A percentile compares a stretch with the other conserved stretches of the same genome.
These are phyloP conservation scores for Boletus rubropictus DNA, from an alignment of 768 basidiomycete genomes.

Conservation along the genomic window DNA sequence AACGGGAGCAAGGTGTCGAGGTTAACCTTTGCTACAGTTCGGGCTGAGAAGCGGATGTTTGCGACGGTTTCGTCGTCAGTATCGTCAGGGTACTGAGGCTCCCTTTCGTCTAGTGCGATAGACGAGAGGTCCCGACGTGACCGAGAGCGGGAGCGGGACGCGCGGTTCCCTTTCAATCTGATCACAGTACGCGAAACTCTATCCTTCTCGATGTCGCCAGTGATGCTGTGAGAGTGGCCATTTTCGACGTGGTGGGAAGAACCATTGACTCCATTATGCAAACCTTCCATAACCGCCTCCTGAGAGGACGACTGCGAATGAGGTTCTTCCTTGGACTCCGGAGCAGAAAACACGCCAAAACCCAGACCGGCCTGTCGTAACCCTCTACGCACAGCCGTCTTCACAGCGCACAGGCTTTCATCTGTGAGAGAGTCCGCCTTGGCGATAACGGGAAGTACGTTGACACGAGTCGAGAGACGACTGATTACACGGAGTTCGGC, in stretches of 20 bases:
- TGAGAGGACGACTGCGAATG: conserved; percentile 11
- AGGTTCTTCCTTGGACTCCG: conserved; percentile 22
- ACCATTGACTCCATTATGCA: conserved; percentile 28
- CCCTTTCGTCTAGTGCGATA: conserved; percentile 51
- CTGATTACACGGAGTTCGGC: conserved; percentile 75
- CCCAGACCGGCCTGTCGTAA: conserved; percentile 61
- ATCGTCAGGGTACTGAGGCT: conserved; percentile 51
- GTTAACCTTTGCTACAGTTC: conserved; percentile 55
- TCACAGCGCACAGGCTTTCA: conserved; percentile 62
- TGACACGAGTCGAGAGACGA: conserved; percentile 66
- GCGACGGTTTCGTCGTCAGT: conserved; percentile 66
- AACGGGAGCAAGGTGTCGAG: conserved; percentile 64
- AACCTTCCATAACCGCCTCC: conserved; percentile 12
- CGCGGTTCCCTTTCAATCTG: conserved; percentile 47
- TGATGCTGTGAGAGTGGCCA: conserved; percentile 18
- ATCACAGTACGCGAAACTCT: conserved; percentile 69
- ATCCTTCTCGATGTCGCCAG: conserved; percentile 44
- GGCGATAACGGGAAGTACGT: conserved; percentile 78
- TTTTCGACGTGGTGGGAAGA: conserved; percentile 28
- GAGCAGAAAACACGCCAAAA: conserved; percentile 69
- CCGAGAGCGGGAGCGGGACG: conserved; percentile 62
- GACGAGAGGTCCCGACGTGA: conserved; percentile 65
- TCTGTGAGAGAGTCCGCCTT: conserved; percentile 81
- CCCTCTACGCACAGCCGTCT: conserved; percentile 65
- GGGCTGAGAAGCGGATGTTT: conserved; percentile 72